These are phyloP conservation scores for Suillus ampliporus DNA, from an alignment of 768 basidiomycete genomes.

Conservation along the genomic window DNA sequence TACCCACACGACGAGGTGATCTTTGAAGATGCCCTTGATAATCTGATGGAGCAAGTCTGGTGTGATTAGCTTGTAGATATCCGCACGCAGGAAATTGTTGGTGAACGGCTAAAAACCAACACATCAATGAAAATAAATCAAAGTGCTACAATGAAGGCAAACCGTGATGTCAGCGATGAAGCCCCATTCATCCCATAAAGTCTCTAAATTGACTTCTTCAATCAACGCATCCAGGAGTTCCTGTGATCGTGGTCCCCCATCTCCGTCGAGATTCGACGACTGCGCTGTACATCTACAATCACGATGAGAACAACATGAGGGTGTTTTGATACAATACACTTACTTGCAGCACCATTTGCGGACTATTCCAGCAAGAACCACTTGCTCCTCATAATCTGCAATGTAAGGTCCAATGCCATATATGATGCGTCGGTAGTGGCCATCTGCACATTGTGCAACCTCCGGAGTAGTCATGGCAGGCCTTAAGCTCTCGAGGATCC, in stretches of 20 bases:
- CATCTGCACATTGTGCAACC: conserved; percentile 35
- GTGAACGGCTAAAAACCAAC: too few species aligned
- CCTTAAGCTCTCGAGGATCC: conserved; percentile 25
- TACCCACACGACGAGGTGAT: conserved; percentile 46
- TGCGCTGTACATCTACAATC: conserved; percentile 31
- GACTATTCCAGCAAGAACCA: conserved; percentile 36
- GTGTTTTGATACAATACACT: conserved; percentile 5
- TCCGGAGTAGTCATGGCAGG: conserved; percentile 33
- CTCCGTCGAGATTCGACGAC: conserved; percentile 30
- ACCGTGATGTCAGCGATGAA: conserved; percentile 39
- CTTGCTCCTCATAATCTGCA: conserved; percentile 48
- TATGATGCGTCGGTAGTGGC: conserved; percentile 35
- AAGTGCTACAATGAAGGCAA: too few species aligned
- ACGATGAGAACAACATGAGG: conserved; percentile 12
- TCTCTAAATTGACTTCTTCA: conserved; percentile 20
- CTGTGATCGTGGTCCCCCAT: conserved; percentile 19
- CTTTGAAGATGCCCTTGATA: conserved; percentile 52
- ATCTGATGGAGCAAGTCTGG: conserved; percentile 48
- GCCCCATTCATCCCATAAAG: conserved; percentile 40
- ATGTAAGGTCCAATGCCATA: conserved; percentile 45
- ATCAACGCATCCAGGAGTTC: conserved; percentile 27
- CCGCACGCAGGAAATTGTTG: too few species aligned
- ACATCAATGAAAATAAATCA: too few species aligned
- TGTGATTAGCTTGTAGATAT: conserved; percentile 7
- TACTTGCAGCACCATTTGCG: conserved; percentile 44